phyloP scores from a whole-genome alignment of 345 rosid species.

The Ceriops tagal region DNA sequence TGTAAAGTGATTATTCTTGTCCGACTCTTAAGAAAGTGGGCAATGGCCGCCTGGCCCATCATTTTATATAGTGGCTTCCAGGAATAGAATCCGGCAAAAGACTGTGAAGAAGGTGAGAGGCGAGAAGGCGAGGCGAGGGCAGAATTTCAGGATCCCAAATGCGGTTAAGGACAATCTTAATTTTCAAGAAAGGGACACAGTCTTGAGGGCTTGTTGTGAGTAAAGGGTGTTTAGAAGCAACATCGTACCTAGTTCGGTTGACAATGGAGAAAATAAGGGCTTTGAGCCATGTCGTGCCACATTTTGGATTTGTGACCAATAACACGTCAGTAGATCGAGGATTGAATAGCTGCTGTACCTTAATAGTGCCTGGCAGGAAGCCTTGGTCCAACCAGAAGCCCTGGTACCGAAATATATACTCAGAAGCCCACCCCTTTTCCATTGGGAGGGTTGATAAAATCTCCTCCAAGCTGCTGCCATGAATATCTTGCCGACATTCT shows the following conservation, averaged over 20 bases:
- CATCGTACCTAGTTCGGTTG: background rate
- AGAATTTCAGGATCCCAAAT: background rate
- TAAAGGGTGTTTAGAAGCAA: background rate
- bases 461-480: background rate
- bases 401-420: background rate
- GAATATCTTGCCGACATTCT: background rate
- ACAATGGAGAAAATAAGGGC: background rate
- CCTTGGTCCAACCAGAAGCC: background rate
- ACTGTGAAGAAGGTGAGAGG: background rate
- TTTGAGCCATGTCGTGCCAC: slow-evolving; percentile 6
- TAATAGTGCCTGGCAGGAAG: background rate
- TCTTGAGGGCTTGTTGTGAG: background rate
- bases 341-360: background rate
- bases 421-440: background rate
- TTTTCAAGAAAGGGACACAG: background rate
- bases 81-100: background rate
- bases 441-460: background rate
- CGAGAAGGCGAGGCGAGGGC: background rate
- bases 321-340: background rate
- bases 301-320: background rate
- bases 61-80: no score
- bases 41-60: no score
- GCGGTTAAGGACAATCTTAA: rapidly evolving
- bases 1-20: no score
- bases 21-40: no score